phyloP scores from a whole-genome alignment of 495 filamentous ascomycete species.

The Neurospora cerealis region DNA sequence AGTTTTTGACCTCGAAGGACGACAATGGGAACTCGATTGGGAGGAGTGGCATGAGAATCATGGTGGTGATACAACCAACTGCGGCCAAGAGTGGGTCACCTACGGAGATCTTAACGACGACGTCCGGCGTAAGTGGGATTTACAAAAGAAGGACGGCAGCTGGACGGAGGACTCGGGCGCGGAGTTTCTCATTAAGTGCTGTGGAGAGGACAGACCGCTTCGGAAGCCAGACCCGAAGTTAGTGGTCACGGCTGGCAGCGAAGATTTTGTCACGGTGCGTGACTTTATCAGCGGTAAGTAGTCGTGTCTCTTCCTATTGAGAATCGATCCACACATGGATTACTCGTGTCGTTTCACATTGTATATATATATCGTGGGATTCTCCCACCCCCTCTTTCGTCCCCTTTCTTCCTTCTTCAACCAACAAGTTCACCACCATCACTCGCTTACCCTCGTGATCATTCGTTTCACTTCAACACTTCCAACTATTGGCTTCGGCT shows the following conservation, averaged over 20 bases:
- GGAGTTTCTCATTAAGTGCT: slow-evolving; percentile 6
- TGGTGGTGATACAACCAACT: neutral
- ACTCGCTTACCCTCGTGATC: too few species aligned
- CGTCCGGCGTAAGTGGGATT: neutral
- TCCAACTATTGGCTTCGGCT: too few species aligned
- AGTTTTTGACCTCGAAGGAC: slow-evolving; percentile 4
- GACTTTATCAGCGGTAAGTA: slow-evolving; percentile 6
- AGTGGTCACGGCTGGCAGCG: neutral
- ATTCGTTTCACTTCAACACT: too few species aligned
- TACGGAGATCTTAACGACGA: slow-evolving; percentile 15
- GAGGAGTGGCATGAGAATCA: slow-evolving; percentile 1
- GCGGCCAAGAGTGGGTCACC: neutral
- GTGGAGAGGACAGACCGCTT: too few species aligned
- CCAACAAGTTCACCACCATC: too few species aligned
- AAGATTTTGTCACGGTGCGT: slow-evolving; percentile 1
- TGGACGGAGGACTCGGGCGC: slow-evolving; percentile 7
- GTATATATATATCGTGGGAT: too few species aligned
- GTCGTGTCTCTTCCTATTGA: neutral
- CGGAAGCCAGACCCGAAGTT: slow-evolving; percentile 1
- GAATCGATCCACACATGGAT: too few species aligned
- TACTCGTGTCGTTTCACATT: too few species aligned
- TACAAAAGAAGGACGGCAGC: slow-evolving; percentile 5
- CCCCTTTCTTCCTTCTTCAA: too few species aligned
- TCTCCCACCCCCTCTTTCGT: too few species aligned
- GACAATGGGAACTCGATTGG: slow-evolving; percentile 13